Conservation (phyloP, 768 basidiomycete species). For the Russula emetica region DNA sequence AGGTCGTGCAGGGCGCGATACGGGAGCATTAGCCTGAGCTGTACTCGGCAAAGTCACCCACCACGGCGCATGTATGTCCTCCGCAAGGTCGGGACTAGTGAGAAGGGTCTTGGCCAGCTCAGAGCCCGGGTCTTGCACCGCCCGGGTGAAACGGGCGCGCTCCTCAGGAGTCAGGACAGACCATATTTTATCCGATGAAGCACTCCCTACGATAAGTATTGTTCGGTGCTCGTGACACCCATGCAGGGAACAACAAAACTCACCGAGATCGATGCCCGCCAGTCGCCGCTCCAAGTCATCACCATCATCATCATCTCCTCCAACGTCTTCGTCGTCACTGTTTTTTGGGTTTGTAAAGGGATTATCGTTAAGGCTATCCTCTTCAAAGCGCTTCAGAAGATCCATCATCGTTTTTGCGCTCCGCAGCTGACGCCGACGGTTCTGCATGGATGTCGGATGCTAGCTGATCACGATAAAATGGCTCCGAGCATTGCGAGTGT, state of each 20-base stretch:
- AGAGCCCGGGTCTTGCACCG: constrained; percentile 58
- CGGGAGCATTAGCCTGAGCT: neutral
- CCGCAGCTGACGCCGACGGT: constrained; percentile 52
- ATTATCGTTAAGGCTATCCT: constrained; percentile 46
- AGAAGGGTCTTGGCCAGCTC: constrained; percentile 57
- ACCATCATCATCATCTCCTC: constrained; percentile 29
- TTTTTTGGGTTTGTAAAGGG: constrained; percentile 37
- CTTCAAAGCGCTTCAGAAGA: constrained; percentile 67
- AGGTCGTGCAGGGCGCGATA: constrained; percentile 34
- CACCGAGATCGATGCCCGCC: constrained; percentile 58
- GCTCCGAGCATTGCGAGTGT: constrained; percentile 75
- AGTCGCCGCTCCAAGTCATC: constrained; percentile 50
- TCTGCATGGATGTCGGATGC: constrained; percentile 55
- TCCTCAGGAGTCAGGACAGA: constrained; percentile 55
- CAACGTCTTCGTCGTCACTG: constrained; percentile 34
- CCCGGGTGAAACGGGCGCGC: constrained; percentile 53
- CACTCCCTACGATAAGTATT: constrained; percentile 42
- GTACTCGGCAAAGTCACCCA: constrained; percentile 42
- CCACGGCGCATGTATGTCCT: constrained; percentile 60
- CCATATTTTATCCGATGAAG: constrained; percentile 57
- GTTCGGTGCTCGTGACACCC: too few relatives aligned
- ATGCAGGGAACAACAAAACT: constrained; percentile 25
- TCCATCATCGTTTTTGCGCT: constrained; percentile 65
- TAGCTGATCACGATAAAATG: constrained; percentile 74
- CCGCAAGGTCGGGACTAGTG: constrained; percentile 50